Percentiles rank a stretch among this genome's conserved stretches.
These are phyloP conservation scores for Andrographis paniculata DNA, from an alignment of 305 asterid genomes.

Conservation along the genomic window DNA sequence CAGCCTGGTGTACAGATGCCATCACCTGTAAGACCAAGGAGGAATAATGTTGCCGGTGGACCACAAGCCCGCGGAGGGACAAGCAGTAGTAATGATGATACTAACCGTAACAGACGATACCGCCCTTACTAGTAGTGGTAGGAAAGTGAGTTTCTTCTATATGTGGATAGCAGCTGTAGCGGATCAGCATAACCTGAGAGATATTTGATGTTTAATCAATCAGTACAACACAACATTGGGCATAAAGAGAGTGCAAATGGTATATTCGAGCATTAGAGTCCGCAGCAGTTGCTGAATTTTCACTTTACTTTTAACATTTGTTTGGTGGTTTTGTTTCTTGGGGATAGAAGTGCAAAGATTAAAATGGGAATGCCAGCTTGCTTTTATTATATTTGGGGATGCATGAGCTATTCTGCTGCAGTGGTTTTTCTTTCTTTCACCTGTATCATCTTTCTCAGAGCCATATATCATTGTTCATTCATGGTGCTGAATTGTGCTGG, in stretches of 20 bases:
- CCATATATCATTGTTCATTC: too few relatives aligned
- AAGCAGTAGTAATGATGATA: slow-evolving; percentile 30
- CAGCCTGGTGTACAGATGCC: slow-evolving; percentile 59
- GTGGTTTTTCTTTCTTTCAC: too few relatives aligned
- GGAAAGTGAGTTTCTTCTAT: slow-evolving; percentile 15
- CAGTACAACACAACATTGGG: background rate
- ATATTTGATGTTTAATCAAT: slow-evolving; percentile 8
- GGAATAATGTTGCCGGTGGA: slow-evolving; percentile 42
- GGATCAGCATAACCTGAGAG: slow-evolving; percentile 12
- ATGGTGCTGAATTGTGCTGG: too few relatives aligned
- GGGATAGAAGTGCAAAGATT: too few relatives aligned
- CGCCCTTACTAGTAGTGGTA: slow-evolving; percentile 37
- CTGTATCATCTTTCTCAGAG: too few relatives aligned
- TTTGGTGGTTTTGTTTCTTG: too few relatives aligned
- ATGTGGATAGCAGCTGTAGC: slow-evolving; percentile 24
- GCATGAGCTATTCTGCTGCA: too few relatives aligned
- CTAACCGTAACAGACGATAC: slow-evolving; percentile 43
- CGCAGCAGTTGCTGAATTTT: slow-evolving; percentile 1
- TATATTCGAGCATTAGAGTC: slow-evolving; percentile 9
- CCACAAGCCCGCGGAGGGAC: slow-evolving; percentile 30
- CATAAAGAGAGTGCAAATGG: slow-evolving; percentile 12
- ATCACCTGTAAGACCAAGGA: slow-evolving; percentile 40
- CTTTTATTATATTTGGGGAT: too few relatives aligned
- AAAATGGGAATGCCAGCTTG: too few relatives aligned
- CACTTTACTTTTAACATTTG: background rate